phyloP scores from a whole-genome alignment of 371 early-diverging fungal species.

The Lichtheimia ornata region DNA sequence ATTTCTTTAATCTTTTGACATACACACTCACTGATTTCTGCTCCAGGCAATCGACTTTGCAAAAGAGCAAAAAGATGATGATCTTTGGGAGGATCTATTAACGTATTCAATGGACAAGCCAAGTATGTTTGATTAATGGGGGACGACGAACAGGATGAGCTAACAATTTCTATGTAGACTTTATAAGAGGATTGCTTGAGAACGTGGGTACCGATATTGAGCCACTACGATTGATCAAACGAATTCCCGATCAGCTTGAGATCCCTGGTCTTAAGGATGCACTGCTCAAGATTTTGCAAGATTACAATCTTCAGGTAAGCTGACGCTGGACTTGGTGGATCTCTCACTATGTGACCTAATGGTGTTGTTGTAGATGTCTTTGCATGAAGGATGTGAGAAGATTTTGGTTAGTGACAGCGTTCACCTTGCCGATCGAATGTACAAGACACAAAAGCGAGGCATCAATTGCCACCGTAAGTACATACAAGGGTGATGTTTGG shows the following conservation, averaged over 20 bases:
- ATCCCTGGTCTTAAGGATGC: constrained; percentile 84
- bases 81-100: constrained; percentile 93
- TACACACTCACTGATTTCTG: background rate
- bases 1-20: background rate
- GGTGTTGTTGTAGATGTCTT: constrained; percentile 48
- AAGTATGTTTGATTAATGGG: constrained; percentile 43
- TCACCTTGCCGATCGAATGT: constrained; percentile 74
- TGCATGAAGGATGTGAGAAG: constrained; percentile 86
- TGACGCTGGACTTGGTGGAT: background rate
- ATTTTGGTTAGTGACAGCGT: constrained; percentile 86
- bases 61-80: constrained; percentile 93
- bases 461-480: constrained; percentile 55
- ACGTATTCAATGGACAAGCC: constrained; percentile 88
- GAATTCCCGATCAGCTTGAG: constrained; percentile 77
- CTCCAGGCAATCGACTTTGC: constrained; percentile 94
- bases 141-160: background rate
- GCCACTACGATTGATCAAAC: constrained; percentile 76
- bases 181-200: constrained; percentile 89
- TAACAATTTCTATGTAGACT: constrained; percentile 52
- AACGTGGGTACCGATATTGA: constrained; percentile 85
- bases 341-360: background rate
- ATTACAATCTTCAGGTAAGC: constrained; percentile 83
- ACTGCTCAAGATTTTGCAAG: constrained; percentile 84
- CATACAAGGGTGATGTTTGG: background rate
- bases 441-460: constrained; percentile 71